A percentile compares a stretch with the other conserved stretches of the same genome.
Conservation (phyloP, 2,329 filamentous ascomycete genomes). For the Alternaria arborescens region DNA sequence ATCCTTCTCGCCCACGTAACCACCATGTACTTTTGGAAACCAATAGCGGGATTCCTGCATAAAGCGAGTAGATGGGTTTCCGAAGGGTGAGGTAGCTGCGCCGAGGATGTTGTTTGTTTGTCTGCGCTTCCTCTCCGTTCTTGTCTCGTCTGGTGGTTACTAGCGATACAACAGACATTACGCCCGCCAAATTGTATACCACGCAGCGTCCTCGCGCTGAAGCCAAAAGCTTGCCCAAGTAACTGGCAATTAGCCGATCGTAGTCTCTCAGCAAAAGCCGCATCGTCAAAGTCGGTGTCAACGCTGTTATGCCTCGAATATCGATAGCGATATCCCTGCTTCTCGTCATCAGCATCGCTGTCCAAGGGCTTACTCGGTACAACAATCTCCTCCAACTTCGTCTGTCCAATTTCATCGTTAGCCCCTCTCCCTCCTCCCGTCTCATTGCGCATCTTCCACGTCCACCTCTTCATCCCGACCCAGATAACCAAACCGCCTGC, state of each 20-base stretch:
- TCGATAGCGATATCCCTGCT: neutral
- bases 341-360: neutral
- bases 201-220: constrained; percentile 33
- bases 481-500: neutral
- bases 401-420: neutral
- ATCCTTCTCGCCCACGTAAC: neutral
- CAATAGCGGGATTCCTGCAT: neutral
- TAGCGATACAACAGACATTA: too few relatives aligned
- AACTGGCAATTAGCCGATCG: constrained; percentile 27
- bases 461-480: neutral
- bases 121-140: neutral
- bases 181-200: constrained; percentile 26
- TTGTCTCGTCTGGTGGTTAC: too few relatives aligned
- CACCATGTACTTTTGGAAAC: neutral
- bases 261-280: constrained; percentile 31
- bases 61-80: neutral
- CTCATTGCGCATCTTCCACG: neutral
- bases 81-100: neutral
- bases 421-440: neutral
- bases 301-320: neutral
- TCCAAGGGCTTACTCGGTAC: neutral
- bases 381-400: neutral
- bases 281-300: constrained; percentile 37
- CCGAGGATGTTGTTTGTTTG: neutral
- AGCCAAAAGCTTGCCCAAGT: constrained; percentile 31